Conservation (phyloP, 2,329 filamentous ascomycete species). For the Nothopassalora personata region DNA sequence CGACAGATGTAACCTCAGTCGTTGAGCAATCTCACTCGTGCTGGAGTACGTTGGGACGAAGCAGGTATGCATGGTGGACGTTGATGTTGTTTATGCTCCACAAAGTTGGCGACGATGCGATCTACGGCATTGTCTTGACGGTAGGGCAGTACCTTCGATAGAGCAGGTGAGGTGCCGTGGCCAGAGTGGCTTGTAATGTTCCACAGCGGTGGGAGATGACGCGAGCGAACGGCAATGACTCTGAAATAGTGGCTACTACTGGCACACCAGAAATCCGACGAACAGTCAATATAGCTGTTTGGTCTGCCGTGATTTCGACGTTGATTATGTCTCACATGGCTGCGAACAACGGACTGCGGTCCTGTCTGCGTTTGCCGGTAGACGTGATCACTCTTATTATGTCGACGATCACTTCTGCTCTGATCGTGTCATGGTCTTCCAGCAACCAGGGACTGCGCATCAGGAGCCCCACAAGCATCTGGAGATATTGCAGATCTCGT, state of each 20-base stretch:
- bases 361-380: not conserved
- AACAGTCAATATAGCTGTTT: not conserved
- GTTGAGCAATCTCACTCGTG: not conserved
- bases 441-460: slow-evolving; percentile 2
- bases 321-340: not conserved
- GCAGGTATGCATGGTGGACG: too few species aligned
- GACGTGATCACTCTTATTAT: not conserved
- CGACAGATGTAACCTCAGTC: too few species aligned
- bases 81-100: too few species aligned
- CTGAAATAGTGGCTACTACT: not conserved
- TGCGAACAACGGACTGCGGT: not conserved
- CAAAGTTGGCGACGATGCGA: not conserved
- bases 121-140: not conserved
- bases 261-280: not conserved
- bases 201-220: not conserved
- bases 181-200: not conserved
- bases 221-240: not conserved
- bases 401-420: slow-evolving; percentile 6
- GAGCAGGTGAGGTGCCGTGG: not conserved
- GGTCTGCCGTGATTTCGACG: not conserved
- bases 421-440: not conserved
- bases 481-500: slow-evolving; percentile 10
- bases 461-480: not conserved
- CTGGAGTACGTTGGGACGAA: not conserved
- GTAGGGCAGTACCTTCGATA: not conserved